Evolutionary conservation across 108 stramenopile genomes (phyloP).

Genomic region (Nitzschia inconspicua): DNA sequence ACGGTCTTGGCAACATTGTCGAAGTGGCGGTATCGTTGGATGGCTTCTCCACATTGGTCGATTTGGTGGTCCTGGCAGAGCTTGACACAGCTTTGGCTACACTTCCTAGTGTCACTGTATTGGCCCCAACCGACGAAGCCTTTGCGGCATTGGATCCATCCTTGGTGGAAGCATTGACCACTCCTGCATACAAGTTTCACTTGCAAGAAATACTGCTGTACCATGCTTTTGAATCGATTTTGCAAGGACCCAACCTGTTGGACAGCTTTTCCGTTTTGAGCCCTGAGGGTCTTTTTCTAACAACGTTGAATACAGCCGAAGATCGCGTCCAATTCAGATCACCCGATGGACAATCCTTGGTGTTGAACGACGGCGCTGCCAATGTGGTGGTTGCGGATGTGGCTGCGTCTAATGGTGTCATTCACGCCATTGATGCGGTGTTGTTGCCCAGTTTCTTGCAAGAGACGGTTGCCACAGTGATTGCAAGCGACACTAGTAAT

Average conservation of each 20-base stretch:
- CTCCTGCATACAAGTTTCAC: too few species aligned
- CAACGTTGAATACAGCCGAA: too few species aligned
- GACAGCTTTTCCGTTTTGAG: too few species aligned
- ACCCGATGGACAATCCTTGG: too few species aligned
- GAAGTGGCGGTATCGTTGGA: not conserved
- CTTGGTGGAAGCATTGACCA: too few species aligned
- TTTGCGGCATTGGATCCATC: not conserved
- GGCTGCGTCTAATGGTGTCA: slow-evolving; percentile 35
- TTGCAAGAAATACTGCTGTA: slow-evolving; percentile 30
- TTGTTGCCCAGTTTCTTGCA: too few species aligned
- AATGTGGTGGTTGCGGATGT: slow-evolving; percentile 20
- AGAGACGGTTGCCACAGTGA: too few species aligned
- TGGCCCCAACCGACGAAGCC: not conserved
- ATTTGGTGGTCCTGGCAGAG: not conserved
- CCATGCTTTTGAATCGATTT: slow-evolving; percentile 11
- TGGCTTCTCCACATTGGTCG: not conserved
- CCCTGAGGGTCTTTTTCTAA: too few species aligned
- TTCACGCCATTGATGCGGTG: slow-evolving; percentile 38
- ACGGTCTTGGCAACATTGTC: not conserved
- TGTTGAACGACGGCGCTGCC: slow-evolving; percentile 4
- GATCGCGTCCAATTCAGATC: not conserved
- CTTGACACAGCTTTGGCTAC: not conserved
- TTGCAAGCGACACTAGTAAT: too few species aligned
- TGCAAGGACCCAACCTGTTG: too few species aligned
- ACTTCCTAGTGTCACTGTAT: not conserved